Evolutionary conservation across 177 flowering plant species (phyloP).

Genomic region (Vitis hybrid): DNA sequence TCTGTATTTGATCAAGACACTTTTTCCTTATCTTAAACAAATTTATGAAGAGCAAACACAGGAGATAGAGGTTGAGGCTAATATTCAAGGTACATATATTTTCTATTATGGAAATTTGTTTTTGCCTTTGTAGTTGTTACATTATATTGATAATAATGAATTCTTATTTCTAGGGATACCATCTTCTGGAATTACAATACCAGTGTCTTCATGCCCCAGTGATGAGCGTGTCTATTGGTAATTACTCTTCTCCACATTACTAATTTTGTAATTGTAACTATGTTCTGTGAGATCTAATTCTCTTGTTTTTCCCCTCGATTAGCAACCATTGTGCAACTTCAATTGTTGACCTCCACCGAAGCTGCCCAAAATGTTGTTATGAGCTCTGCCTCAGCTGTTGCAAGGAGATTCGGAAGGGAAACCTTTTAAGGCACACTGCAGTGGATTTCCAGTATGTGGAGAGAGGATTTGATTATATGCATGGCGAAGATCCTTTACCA

Average conservation of each 20-base stretch:
- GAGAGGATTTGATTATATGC: conserved; percentile 61
- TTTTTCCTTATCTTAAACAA: conserved; percentile 60
- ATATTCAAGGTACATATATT: conserved; percentile 40
- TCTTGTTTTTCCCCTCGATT: conserved; percentile 16
- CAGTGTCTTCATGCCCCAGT: conserved; percentile 30
- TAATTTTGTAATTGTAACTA: neutral
- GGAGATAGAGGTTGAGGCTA: conserved; percentile 66
- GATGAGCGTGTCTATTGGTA: conserved; percentile 87
- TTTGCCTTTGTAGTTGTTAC: too few species aligned
- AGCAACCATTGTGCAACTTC: conserved; percentile 90
- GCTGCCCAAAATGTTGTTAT: conserved; percentile 73
- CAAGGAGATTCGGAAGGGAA: conserved; percentile 62
- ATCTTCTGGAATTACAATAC: conserved; percentile 31
- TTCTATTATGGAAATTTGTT: neutral
- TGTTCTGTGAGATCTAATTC: neutral
- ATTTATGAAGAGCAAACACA: conserved; percentile 50
- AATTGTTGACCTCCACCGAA: conserved; percentile 77
- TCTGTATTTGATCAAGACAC: conserved; percentile 40
- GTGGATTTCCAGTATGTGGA: conserved; percentile 29
- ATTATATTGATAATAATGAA: neutral
- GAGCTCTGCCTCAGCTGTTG: conserved; percentile 86
- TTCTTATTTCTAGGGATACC: conserved; percentile 34
- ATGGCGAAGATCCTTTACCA: conserved; percentile 62
- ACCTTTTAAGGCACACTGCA: conserved; percentile 34
- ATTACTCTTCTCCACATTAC: neutral